Evolutionary conservation across 208 protist genomes (phyloP).

Genomic region (Leishmania arabica): DNA sequence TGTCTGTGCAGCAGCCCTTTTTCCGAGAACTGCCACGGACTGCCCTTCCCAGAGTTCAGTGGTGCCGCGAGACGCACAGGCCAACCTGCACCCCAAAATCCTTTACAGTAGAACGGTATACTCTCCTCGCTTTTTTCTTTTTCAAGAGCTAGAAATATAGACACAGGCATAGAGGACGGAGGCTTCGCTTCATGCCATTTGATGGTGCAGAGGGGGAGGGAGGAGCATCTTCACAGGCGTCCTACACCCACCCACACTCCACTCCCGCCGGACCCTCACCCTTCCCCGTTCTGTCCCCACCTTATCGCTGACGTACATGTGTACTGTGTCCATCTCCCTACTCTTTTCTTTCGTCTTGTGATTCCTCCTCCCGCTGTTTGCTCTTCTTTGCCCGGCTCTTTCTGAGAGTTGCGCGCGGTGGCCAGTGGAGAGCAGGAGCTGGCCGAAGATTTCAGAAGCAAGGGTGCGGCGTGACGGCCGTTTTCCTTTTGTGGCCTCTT

Average conservation of each 20-base stretch:
- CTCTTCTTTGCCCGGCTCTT: neutral
- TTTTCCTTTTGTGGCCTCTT: neutral
- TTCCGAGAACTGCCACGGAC: neutral
- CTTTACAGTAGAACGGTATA: neutral
- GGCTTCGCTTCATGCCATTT: neutral
- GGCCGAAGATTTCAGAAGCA: neutral
- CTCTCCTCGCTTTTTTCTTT: too few relatives aligned
- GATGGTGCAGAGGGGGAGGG: neutral
- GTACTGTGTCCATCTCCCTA: neutral
- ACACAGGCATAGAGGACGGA: neutral
- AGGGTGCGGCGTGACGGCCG: neutral
- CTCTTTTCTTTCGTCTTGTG: neutral
- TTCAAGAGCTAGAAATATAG: slow-evolving; percentile 3
- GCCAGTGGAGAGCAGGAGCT: neutral
- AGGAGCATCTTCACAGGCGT: neutral
- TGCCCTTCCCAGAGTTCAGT: neutral
- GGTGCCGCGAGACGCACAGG: neutral
- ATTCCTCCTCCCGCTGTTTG: neutral
- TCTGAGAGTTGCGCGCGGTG: neutral
- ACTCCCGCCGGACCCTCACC: neutral
- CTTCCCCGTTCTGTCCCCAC: neutral
- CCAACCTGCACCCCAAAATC: neutral
- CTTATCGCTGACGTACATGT: neutral
- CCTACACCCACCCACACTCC: neutral
- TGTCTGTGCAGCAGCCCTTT: neutral